These are phyloP conservation scores for Fusarium subglutinans DNA, from an alignment of 2,329 filamentous ascomycete genomes.

Conservation along the genomic window DNA sequence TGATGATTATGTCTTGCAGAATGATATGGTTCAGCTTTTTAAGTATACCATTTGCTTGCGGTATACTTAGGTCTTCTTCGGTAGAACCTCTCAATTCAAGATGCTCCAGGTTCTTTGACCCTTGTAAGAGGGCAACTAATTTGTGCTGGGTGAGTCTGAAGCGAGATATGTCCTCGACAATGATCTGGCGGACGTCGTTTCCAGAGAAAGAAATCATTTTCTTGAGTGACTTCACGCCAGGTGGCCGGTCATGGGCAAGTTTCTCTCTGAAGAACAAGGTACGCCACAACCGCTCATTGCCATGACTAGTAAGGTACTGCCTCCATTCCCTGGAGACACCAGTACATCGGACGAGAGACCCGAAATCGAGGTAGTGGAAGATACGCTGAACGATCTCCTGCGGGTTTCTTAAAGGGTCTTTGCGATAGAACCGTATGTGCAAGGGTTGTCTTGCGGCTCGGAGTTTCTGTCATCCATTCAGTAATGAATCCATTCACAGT, in stretches of 20 bases:
- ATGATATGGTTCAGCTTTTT: conserved; percentile 33
- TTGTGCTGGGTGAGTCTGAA: conserved; percentile 46
- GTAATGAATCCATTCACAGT: neutral
- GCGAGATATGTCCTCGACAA: conserved; percentile 38
- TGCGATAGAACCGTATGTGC: conserved; percentile 46
- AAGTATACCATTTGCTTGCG: conserved; percentile 17
- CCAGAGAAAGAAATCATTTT: conserved; percentile 47
- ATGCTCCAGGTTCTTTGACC: conserved; percentile 40
- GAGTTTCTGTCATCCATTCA: conserved; percentile 45
- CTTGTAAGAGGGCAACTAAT: conserved; percentile 40
- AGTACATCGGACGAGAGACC: conserved; percentile 46
- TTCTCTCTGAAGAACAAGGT: conserved; percentile 43
- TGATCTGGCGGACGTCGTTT: conserved; percentile 43
- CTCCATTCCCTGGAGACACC: conserved; percentile 48
- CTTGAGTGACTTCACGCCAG: conserved; percentile 37
- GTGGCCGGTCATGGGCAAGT: conserved; percentile 32
- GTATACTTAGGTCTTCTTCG: conserved; percentile 38
- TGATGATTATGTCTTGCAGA: conserved; percentile 33
- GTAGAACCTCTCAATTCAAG: conserved; percentile 33
- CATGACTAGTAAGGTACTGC: conserved; percentile 41
- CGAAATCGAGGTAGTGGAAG: conserved; percentile 48
- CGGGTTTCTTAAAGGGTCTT: conserved; percentile 50
- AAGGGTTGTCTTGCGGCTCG: conserved; percentile 48
- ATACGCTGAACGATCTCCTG: conserved; percentile 50
- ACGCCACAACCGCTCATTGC: conserved; percentile 46